Evolutionary conservation across 805 yeast genomes (phyloP).

Genomic region (Teunomyces barrocoloradensis): DNA sequence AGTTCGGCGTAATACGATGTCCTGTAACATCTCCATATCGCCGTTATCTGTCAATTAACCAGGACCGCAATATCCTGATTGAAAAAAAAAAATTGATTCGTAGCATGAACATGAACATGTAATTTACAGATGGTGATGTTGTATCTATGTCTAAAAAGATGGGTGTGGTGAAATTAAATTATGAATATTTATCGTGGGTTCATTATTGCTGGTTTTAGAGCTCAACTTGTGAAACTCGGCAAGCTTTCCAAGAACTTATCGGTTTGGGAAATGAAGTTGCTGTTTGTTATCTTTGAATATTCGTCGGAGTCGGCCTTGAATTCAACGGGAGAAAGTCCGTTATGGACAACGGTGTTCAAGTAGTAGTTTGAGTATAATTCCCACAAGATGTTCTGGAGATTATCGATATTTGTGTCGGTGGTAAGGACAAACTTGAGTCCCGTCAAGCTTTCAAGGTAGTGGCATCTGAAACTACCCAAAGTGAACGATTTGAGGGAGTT

Average conservation of each 20-base stretch:
- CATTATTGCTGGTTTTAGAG: background rate
- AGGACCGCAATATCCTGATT: background rate
- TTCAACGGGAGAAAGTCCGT: slow-evolving; percentile 54
- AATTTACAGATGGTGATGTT: too few species aligned
- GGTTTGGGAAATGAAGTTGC: slow-evolving; percentile 52
- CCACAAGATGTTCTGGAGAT: slow-evolving; percentile 52
- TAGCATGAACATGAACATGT: too few species aligned
- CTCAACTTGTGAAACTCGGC: slow-evolving; percentile 9
- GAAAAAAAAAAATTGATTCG: too few species aligned
- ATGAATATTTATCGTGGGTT: background rate
- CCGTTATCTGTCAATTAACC: background rate
- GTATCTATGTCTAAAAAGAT: too few species aligned
- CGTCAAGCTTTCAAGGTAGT: slow-evolving; percentile 74
- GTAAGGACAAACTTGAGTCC: slow-evolving; percentile 73
- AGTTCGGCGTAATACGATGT: background rate
- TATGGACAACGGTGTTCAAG: slow-evolving; percentile 59
- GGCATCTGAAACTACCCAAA: slow-evolving; percentile 78
- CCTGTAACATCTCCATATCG: background rate
- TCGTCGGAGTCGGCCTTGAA: slow-evolving; percentile 40
- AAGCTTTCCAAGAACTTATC: slow-evolving; percentile 45
- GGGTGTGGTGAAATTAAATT: too few species aligned
- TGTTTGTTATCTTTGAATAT: slow-evolving; percentile 47
- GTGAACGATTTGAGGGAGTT: slow-evolving; percentile 52
- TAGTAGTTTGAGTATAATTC: slow-evolving; percentile 60
- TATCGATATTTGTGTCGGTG: slow-evolving; percentile 61